phyloP scores from a whole-genome alignment of 2,329 filamentous ascomycete genomes.

The Aureobasidium pullulans region DNA sequence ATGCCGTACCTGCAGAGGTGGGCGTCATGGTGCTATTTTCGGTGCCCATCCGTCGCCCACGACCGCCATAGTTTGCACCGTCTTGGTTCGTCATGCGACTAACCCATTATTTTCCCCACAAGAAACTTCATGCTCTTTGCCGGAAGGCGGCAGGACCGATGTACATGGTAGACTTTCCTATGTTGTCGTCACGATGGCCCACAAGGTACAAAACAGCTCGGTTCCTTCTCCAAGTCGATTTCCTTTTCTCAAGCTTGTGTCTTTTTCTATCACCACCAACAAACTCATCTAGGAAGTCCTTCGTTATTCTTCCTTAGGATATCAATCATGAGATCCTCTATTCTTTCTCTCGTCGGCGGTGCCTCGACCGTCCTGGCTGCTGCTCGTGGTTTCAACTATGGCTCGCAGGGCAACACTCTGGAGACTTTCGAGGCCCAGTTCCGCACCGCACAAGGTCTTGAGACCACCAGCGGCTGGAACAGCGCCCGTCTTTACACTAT shows the following conservation, averaged over 20 bases:
- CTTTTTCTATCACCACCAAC: neutral
- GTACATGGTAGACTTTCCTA: neutral
- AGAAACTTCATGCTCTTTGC: neutral
- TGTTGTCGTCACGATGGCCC: constrained; percentile 11
- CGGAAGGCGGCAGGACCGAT: constrained; percentile 12
- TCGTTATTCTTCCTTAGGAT: neutral
- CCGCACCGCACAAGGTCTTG: constrained; percentile 55
- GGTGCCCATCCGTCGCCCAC: neutral
- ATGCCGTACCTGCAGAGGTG: constrained; percentile 11
- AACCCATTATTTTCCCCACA: constrained; percentile 12
- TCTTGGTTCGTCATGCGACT: constrained; percentile 6
- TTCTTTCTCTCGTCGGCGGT: constrained; percentile 28
- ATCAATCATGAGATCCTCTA: constrained; percentile 14
- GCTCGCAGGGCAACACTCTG: constrained; percentile 53
- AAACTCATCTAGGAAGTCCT: neutral
- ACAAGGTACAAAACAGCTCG: constrained; percentile 11
- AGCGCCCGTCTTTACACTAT: constrained; percentile 66
- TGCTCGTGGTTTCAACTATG: constrained; percentile 67
- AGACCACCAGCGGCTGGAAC: constrained; percentile 58
- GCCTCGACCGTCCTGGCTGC: constrained; percentile 30
- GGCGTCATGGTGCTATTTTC: constrained; percentile 13
- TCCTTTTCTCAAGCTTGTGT: neutral
- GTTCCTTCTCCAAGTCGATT: neutral
- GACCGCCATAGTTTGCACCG: neutral
- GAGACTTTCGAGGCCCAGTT: constrained; percentile 62